Conservation (phyloP, 441 rosid species). For the Oxalis stricta region DNA sequence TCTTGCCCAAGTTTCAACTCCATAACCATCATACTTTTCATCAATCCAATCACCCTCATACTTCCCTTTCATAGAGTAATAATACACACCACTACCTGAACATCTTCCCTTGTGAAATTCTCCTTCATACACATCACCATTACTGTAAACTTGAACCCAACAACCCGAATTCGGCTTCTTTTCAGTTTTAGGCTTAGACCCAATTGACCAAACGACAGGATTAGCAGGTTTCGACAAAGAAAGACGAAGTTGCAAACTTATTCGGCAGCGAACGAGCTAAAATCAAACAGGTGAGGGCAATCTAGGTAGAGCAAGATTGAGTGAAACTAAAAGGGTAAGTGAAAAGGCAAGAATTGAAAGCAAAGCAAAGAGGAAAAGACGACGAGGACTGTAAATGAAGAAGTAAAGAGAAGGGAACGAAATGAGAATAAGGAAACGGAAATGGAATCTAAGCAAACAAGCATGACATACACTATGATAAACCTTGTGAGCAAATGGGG, state of each 20-base stretch:
- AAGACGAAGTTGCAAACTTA: slow-evolving; percentile 19
- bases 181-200: slow-evolving; percentile 32
- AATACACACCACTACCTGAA: slow-evolving; percentile 55
- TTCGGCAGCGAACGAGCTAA: slow-evolving; percentile 30
- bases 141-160: slow-evolving; percentile 34
- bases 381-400: slow-evolving; percentile 22
- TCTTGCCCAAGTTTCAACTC: slow-evolving; percentile 59
- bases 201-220: slow-evolving; percentile 53
- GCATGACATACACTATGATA: slow-evolving; percentile 32
- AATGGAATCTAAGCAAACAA: slow-evolving; percentile 40
- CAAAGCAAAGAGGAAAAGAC: slow-evolving; percentile 18
- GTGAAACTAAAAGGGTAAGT: slow-evolving; percentile 26
- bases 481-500: slow-evolving; percentile 19
- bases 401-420: slow-evolving; percentile 40
- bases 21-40: slow-evolving; percentile 54
- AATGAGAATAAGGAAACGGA: slow-evolving; percentile 32
- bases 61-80: slow-evolving; percentile 36
- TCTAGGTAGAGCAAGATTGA: slow-evolving; percentile 36
- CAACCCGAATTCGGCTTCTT: slow-evolving; percentile 28
- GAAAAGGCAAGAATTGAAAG: slow-evolving; percentile 27
- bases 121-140: slow-evolving; percentile 48
- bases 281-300: slow-evolving; percentile 30
- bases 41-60: slow-evolving; percentile 62
- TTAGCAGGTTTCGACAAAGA: slow-evolving; percentile 13
- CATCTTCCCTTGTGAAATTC: slow-evolving; percentile 46